These are phyloP conservation scores for Carex scoparia DNA, from an alignment of 176 grass and related monocot genomes.

Conservation along the genomic window DNA sequence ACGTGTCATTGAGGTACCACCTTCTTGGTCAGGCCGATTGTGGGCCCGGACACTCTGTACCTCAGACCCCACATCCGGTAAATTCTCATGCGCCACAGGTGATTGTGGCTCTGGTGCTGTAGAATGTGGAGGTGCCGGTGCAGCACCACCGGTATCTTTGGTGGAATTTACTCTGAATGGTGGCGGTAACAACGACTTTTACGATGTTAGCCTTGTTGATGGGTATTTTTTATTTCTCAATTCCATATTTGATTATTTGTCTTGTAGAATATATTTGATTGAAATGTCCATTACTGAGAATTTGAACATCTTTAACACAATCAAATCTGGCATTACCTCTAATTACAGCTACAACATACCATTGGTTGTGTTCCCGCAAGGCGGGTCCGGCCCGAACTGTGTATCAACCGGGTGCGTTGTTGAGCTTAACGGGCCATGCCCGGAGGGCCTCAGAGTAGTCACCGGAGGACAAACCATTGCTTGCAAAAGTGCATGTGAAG, in stretches of 20 bases:
- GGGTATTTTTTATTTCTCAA: background rate
- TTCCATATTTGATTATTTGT: too few species aligned
- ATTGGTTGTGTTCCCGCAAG: constrained; percentile 31
- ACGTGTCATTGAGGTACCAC: background rate
- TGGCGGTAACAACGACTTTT: constrained; percentile 32
- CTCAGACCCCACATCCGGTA: background rate
- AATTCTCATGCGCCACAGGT: constrained; percentile 43
- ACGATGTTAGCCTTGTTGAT: constrained; percentile 71
- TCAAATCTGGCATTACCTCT: background rate
- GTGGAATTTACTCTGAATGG: constrained; percentile 56
- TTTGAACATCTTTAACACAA: background rate
- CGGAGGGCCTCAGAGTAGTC: constrained; percentile 25
- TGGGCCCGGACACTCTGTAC: constrained; percentile 52
- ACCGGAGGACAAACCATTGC: background rate
- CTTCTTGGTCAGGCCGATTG: constrained; percentile 48
- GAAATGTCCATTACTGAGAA: background rate
- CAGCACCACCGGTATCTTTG: constrained; percentile 33
- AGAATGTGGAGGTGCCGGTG: constrained; percentile 45
- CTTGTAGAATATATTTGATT: background rate
- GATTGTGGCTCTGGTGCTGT: constrained; percentile 51
- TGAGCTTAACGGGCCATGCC: constrained; percentile 45
- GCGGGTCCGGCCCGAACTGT: constrained; percentile 27
- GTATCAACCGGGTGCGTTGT: constrained; percentile 25
- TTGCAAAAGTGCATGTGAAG: constrained; percentile 66
- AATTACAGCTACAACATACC: constrained; percentile 35